Evolutionary conservation across 1,284 basidiomycete genomes (phyloP).

Genomic region (Tilletia walkeri): DNA sequence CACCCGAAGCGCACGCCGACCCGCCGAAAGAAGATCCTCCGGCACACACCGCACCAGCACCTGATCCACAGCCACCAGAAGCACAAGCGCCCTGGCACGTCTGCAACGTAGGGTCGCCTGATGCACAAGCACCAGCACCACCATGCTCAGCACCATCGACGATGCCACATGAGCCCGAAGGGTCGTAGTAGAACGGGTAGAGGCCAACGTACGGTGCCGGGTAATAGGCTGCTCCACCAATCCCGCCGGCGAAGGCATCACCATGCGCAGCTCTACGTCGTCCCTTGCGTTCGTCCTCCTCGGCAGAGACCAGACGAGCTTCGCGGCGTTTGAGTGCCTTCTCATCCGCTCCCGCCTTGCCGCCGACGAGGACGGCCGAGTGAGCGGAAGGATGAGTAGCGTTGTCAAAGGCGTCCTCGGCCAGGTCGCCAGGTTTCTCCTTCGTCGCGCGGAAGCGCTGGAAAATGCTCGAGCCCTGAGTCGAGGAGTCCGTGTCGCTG

Average conservation of each 20-base stretch:
- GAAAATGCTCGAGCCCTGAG: background rate
- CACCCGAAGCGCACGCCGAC: background rate
- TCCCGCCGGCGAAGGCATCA: background rate
- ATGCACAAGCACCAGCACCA: background rate
- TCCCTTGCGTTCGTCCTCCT: background rate
- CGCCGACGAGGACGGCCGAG: background rate
- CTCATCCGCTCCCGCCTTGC: background rate
- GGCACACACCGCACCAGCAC: background rate
- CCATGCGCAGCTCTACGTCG: background rate
- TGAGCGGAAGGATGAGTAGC: background rate
- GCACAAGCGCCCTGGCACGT: background rate
- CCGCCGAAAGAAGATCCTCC: background rate
- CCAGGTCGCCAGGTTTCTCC: background rate
- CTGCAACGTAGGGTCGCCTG: background rate
- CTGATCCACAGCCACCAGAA: background rate
- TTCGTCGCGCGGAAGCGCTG: background rate
- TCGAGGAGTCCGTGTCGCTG: background rate
- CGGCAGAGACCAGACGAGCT: background rate
- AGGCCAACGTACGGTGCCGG: background rate
- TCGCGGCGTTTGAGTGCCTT: background rate
- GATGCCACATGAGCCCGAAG: background rate
- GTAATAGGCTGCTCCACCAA: background rate
- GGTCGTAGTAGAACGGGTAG: constrained; percentile 1
- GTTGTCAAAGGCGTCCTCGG: constrained; percentile 8
- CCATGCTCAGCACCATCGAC: background rate